Conservation (phyloP, 176 grass and related monocot species). For the Triticum dicoccoides region DNA sequence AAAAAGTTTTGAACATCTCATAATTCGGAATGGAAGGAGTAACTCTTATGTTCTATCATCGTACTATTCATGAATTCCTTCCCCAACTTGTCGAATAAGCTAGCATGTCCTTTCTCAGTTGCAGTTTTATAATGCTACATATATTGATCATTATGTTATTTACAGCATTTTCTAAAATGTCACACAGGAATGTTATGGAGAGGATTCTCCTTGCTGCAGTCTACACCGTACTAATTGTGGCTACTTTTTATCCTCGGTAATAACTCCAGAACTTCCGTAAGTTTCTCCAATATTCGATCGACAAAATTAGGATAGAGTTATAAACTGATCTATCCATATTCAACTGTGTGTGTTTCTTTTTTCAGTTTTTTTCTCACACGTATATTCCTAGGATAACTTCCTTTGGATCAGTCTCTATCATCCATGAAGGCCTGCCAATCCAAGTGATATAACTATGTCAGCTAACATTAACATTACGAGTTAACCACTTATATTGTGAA, state of each 20-base stretch:
- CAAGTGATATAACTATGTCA: conserved; percentile 31
- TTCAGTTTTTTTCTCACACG: conserved; percentile 39
- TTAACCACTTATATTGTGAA: background rate
- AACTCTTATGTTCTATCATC: background rate
- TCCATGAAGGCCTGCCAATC: conserved; percentile 72
- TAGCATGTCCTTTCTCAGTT: background rate
- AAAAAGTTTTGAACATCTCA: too few species aligned
- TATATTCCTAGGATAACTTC: conserved; percentile 83
- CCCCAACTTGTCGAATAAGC: background rate
- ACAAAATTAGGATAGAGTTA: background rate
- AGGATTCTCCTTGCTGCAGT: background rate
- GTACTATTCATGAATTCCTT: background rate
- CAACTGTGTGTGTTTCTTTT: background rate
- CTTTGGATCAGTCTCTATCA: conserved; percentile 84
- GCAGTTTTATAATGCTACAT: background rate
- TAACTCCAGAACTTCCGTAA: background rate
- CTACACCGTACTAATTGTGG: background rate
- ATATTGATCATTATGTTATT: background rate
- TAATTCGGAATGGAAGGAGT: too few species aligned
- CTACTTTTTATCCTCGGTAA: background rate
- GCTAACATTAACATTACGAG: background rate
- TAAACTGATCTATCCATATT: background rate
- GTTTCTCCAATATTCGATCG: background rate
- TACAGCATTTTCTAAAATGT: background rate
- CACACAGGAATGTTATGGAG: background rate